Evolutionary conservation across 805 yeast genomes (phyloP).

Genomic region (Helenozyma baotianmanensis): DNA sequence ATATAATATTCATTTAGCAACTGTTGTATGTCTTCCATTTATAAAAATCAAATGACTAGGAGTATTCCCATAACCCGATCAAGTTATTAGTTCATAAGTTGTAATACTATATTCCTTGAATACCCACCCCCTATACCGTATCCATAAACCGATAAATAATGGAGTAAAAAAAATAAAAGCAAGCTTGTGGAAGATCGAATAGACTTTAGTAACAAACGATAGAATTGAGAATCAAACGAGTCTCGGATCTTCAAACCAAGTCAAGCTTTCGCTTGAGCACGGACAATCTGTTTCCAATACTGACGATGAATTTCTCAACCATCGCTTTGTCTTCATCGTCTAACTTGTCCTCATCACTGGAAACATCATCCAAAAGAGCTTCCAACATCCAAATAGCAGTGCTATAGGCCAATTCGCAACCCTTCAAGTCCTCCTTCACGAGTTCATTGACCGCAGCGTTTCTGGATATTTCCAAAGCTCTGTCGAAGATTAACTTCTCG

Average conservation of each 20-base stretch:
- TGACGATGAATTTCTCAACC: constrained; percentile 75
- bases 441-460: constrained; percentile 88
- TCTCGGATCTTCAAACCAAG: constrained; percentile 7
- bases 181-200: too few relatives aligned
- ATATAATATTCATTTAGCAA: too few relatives aligned
- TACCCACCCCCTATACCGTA: constrained; percentile 7
- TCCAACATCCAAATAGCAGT: constrained; percentile 96
- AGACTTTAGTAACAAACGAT: neutral
- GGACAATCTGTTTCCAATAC: constrained; percentile 77
- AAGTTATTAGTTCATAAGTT: too few relatives aligned
- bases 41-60: neutral
- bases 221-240: neutral
- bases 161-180: constrained; percentile 4
- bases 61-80: too few relatives aligned
- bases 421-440: constrained; percentile 62
- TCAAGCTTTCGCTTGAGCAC: constrained; percentile 58
- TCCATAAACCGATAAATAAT: constrained; percentile 1
- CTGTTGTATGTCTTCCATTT: neutral
- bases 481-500: constrained; percentile 83
- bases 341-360: constrained; percentile 37
- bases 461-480: constrained; percentile 90
- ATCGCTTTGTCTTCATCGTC: constrained; percentile 71
- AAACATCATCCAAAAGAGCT: constrained; percentile 58
- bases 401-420: constrained; percentile 85
- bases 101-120: constrained; percentile 5